Base-by-base conservation (phyloP, 2,329 filamentous ascomycete species). In the Neofusicoccum umdonicola region DNA sequence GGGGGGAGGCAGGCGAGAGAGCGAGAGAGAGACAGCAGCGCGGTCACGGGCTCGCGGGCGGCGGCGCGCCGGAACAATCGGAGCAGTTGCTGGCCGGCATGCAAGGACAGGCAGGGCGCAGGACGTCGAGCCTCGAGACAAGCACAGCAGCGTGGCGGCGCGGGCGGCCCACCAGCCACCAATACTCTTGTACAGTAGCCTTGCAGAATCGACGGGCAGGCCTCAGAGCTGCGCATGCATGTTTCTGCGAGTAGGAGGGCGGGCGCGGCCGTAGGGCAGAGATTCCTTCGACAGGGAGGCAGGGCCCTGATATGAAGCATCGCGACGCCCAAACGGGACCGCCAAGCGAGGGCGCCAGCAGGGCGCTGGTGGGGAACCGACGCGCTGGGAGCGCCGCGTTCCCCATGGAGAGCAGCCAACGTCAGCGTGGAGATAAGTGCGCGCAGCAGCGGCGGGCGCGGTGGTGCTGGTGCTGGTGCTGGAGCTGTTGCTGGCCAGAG, bases 131-230 rank as follows among this genome's bases (percentile, higher is more conserved):
- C 22, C 22, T 22, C 13, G 54, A 60, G 56, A 37, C 56, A 60
- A 7, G 34, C 27, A 47, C 27, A 35, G 62, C 52, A 57, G 51
- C 52, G 52, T 65, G 63, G 45, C 54, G 34, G 47, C 52, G 45
- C 45, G 47, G 54, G 45, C 45, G 47, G 45, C 17, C 54, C 47
- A 42, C 66, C 70, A 73, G 75, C 74, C 74, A 77, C 74, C 75
- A 76, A 77, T 77, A 76, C 64, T 71, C 63, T 63, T 67, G 35
- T 70, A 74, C 74, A 76, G 72, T 72, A 75, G 72, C 70, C 71
- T 69, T 75, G 74, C 75, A 77, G 74, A 70, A 73, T 72, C 68
- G 67, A 65, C 69, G 63, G 48, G 52, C 62, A 58, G 22, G 50
- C 22, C 51, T 51, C 58, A 51, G 39, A 39, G 17, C 27, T 13